Base-by-base conservation (phyloP, 2,329 filamentous ascomycete species). In the Elsinoe fawcettii region DNA sequence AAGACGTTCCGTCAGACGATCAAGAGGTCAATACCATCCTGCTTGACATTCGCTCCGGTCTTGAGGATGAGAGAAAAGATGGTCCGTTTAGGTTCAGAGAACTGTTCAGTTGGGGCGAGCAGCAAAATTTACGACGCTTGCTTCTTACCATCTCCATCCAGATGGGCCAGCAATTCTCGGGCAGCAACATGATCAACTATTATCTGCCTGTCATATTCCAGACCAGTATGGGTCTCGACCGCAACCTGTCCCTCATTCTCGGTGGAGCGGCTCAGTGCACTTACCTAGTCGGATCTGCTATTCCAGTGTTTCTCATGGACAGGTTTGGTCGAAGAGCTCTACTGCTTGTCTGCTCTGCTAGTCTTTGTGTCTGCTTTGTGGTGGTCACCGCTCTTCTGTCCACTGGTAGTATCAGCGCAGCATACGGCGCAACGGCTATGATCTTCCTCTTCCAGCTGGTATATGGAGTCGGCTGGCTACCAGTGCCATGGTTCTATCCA, bases 391-490 rank as follows among this genome's bases (percentile, higher is more conserved):
- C 73, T 25, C 60, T 76, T 1, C 62, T 76, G 0, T 74, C 72
- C 0, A 60, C 69, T 0, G 69, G 65, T 0, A 66, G 62, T 0
- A 74, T 67, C 1, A 73, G 74, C 0, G 72, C 70, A 0, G 37
- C 37, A 41, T 41, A 41, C n/a, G 37, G 37, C 18, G 37, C 37
- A 14, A 41, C 37, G 6, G 72, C 71, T 1, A 73, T 76, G 37
- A 70, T 77, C 5, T 77, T 77, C 62, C 62, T 77, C 6, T 76
- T 77, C 62, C 37, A 41, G n/a, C 37, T 41, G 5, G 37, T 82
- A 53, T 87, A 87, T 61, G 84, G 83, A 32, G 82, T 82, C 0
- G 82, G 77, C 7, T 67, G 65, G 65, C 59, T 68, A 1, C 65
- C 64, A 16, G 61, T 67, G n/a, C 66, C 65, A 4, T 68, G 66